These are phyloP conservation scores for Loxodes magnus DNA, from an alignment of 73 alveolate genomes.

Conservation along the genomic window DNA sequence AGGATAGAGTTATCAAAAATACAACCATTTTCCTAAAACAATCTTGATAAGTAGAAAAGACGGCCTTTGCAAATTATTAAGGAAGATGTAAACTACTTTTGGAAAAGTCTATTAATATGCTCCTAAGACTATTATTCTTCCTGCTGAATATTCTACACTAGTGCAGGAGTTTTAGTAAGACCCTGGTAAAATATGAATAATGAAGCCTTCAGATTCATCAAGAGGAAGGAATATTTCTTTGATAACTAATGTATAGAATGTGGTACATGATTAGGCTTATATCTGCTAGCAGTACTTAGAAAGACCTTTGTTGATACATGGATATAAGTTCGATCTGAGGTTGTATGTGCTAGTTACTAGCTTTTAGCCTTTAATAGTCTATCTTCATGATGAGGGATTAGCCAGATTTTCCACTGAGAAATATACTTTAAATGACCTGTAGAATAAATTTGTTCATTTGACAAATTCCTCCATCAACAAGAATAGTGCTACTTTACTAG, in stretches of 20 bases:
- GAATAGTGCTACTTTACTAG: no score
- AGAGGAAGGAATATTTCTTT: constrained; percentile 66
- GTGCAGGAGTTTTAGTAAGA: constrained; percentile 29
- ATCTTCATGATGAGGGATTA: constrained; percentile 77
- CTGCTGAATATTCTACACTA: constrained; percentile 62
- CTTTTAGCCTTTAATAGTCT: constrained; percentile 74
- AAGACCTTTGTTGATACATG: constrained; percentile 78
- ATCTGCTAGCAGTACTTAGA: constrained; percentile 55
- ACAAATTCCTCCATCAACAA: constrained; percentile 87
- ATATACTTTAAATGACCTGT: constrained; percentile 32
- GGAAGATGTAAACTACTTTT: constrained; percentile 46
- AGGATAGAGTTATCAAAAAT: constrained; percentile 32
- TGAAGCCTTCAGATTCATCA: constrained; percentile 71
- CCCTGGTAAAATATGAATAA: constrained; percentile 33
- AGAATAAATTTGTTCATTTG: constrained; percentile 62
- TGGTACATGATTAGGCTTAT: constrained; percentile 41
- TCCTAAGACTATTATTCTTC: constrained; percentile 59
- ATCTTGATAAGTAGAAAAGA: constrained; percentile 64
- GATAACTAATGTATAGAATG: constrained; percentile 40
- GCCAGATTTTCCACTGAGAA: constrained; percentile 74
- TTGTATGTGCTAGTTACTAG: constrained; percentile 75
- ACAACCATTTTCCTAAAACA: constrained; percentile 62
- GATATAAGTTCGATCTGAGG: constrained; percentile 74
- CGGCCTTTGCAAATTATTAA: constrained; percentile 24
- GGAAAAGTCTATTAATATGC: constrained; percentile 48